phyloP scores from a whole-genome alignment of 2,329 filamentous ascomycete genomes.

The Myriosclerotinia duriaeana region DNA sequence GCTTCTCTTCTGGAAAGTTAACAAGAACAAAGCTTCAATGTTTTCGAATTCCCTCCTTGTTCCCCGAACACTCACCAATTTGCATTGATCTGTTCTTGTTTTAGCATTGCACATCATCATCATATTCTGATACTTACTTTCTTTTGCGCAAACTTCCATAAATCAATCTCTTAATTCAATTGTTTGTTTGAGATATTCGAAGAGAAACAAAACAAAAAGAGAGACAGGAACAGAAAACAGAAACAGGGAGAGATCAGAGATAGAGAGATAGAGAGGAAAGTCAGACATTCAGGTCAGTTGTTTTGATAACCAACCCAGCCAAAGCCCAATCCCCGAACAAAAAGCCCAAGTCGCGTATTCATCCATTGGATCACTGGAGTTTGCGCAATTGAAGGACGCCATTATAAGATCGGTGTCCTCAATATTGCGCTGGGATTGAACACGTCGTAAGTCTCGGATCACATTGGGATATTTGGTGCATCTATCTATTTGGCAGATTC shows the following conservation, averaged over 20 bases:
- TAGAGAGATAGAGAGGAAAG: conserved; percentile 2
- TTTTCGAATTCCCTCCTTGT: conserved; percentile 10
- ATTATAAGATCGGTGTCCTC: conserved; percentile 4
- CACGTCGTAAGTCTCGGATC: conserved; percentile 24
- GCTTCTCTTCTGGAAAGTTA: conserved; percentile 15
- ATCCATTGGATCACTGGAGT: conserved; percentile 5
- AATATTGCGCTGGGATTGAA: conserved; percentile 14
- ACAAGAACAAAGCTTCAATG: conserved; percentile 17
- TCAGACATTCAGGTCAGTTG: conserved; percentile 12
- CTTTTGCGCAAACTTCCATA: conserved; percentile 7
- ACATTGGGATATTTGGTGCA: conserved; percentile 14
- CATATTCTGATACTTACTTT: conserved; percentile 16
- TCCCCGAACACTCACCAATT: conserved; percentile 11
- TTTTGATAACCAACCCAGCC: conserved; percentile 9
- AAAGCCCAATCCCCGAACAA: background rate
- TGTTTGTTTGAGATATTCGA: conserved; percentile 6
- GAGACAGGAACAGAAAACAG: background rate
- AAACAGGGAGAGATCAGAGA: background rate
- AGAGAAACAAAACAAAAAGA: background rate
- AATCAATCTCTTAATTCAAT: conserved; percentile 1
- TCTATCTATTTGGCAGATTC: conserved; percentile 7
- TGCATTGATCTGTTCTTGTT: conserved; percentile 18
- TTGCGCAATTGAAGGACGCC: conserved; percentile 3
- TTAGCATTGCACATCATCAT: conserved; percentile 13
- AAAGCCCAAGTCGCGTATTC: conserved; percentile 17